Evolutionary conservation across 192 early-diverging fungal species (phyloP).

Genomic region (Mortierella claussenii): DNA sequence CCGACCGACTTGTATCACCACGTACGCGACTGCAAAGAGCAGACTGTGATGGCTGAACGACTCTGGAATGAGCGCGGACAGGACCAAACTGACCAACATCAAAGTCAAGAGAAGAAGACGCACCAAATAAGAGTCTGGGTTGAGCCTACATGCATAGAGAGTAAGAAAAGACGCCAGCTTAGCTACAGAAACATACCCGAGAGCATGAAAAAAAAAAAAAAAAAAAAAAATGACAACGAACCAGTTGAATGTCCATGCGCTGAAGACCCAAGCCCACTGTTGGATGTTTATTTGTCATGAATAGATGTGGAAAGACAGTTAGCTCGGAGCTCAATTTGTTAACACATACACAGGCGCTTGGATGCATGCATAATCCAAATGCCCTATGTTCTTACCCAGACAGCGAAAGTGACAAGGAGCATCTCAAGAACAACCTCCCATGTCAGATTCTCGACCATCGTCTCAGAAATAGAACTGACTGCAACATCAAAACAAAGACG

Average conservation of each 20-base stretch:
- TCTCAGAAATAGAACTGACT: slow-evolving; percentile 40
- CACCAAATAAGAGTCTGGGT: slow-evolving; percentile 48
- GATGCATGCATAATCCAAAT: too few species aligned
- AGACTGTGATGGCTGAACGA: slow-evolving; percentile 14
- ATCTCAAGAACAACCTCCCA: slow-evolving; percentile 26
- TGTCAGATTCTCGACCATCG: slow-evolving; percentile 28
- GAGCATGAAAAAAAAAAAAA: slow-evolving; percentile 1
- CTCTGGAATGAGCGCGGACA: slow-evolving; percentile 26
- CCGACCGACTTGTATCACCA: slow-evolving; percentile 28
- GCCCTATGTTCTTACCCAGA: slow-evolving; percentile 47
- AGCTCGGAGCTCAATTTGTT: too few species aligned
- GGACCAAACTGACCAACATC: slow-evolving; percentile 33
- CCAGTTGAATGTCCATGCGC: slow-evolving; percentile 34
- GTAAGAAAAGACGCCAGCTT: too few species aligned
- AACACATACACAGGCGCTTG: too few species aligned
- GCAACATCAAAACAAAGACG: background rate
- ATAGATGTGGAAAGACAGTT: too few species aligned
- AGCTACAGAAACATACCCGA: too few species aligned
- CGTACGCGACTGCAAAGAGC: slow-evolving; percentile 29
- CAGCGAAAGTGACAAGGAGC: slow-evolving; percentile 33
- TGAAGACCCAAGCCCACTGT: slow-evolving; percentile 41
- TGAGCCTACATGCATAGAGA: slow-evolving; percentile 16
- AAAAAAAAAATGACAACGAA: slow-evolving; percentile 1
- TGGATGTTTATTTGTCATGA: too few species aligned
- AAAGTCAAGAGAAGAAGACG: slow-evolving; percentile 17